phyloP scores from a whole-genome alignment of 1,284 basidiomycete species.

The Malassezia caprae region DNA sequence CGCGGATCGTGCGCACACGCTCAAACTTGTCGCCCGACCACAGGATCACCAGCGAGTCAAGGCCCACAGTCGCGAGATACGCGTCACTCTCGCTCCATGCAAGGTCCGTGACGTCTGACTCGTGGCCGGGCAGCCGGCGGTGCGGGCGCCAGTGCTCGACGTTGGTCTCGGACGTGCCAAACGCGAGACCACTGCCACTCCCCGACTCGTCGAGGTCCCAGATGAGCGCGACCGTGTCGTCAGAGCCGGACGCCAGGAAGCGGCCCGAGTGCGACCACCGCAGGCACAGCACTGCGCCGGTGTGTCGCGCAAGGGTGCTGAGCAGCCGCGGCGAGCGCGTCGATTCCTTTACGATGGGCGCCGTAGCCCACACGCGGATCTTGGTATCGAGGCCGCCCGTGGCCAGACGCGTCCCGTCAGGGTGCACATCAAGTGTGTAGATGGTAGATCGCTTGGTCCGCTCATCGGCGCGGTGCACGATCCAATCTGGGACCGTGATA shows the following conservation, averaged over 20 bases:
- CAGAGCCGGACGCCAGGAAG: constrained; percentile 90
- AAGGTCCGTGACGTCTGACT: constrained; percentile 75
- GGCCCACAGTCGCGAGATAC: constrained; percentile 83
- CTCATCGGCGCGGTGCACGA: constrained; percentile 41
- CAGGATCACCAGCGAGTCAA: constrained; percentile 80
- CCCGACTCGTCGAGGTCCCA: constrained; percentile 71
- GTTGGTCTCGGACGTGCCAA: constrained; percentile 38
- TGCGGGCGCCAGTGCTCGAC: constrained; percentile 95
- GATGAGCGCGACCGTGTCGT: constrained; percentile 88
- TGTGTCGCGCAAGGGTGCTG: constrained; percentile 84
- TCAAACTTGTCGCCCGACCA: constrained; percentile 55
- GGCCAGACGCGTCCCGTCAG: constrained; percentile 87
- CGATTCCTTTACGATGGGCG: constrained; percentile 69
- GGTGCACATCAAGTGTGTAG: constrained; percentile 85
- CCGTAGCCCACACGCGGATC: constrained; percentile 92
- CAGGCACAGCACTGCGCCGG: constrained; percentile 84
- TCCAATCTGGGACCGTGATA: constrained; percentile 43
- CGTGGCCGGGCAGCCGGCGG: constrained; percentile 77
- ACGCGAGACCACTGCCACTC: constrained; percentile 24
- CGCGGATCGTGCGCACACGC: constrained; percentile 65
- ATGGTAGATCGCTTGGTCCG: constrained; percentile 69
- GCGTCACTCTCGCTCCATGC: constrained; percentile 75
- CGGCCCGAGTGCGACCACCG: constrained; percentile 88
- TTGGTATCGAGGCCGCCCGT: constrained; percentile 91
- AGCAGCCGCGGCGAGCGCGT: constrained; percentile 74